Evolutionary conservation across 1,284 basidiomycete species (phyloP), one percentile per base, ranked within the genome.

Genomic region (Cutaneotrichosporon sp.): DNA sequence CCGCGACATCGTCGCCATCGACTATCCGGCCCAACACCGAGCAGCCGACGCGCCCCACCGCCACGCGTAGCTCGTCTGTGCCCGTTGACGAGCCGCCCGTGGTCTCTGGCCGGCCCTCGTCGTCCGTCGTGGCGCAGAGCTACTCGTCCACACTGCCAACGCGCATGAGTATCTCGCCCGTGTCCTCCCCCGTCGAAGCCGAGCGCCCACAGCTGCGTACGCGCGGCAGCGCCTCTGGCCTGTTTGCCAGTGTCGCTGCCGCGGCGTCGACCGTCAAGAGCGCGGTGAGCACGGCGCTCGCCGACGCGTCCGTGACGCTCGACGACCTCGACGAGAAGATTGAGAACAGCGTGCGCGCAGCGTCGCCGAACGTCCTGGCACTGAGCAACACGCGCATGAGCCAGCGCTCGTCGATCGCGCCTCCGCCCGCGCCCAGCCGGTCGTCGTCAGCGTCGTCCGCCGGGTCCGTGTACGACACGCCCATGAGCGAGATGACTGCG

Each of bases 231-330:
- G 17, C 30, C 42, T 33, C 20, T 13, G 14, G 33, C 7, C 23
- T 36, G 17, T 45, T 35, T 13, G 30, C 43, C 30, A 42, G 41
- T 10, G 23, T 38, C 15, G 47, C 47, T 10, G 41, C 47, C 2
- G 47, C 40, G 14, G 46, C 51, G 10, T 41, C 46, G 26, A 37
- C 46, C 23, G 45, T 46, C 21, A 37, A 30, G 18, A 39, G 42
- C 23, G 48, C 42, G 8, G 52, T 46, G 26, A 49, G n/a, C 20
- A 45, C 47, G 9, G 47, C 52, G 4, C 22, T 46, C n/a, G 40
- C 35, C 18, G 47, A 45, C 30, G 52, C 46, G 13, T 33, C 46
- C 21, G 47, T 46, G 20, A 42, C 47, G 36, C 47, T 49, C 33
- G 47, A 49, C 38, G 47, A 49, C 17, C 10, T 49, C 18, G 47